phyloP scores from a whole-genome alignment of 2,329 filamentous ascomycete species.

The Malbranchea cinnamomea region DNA sequence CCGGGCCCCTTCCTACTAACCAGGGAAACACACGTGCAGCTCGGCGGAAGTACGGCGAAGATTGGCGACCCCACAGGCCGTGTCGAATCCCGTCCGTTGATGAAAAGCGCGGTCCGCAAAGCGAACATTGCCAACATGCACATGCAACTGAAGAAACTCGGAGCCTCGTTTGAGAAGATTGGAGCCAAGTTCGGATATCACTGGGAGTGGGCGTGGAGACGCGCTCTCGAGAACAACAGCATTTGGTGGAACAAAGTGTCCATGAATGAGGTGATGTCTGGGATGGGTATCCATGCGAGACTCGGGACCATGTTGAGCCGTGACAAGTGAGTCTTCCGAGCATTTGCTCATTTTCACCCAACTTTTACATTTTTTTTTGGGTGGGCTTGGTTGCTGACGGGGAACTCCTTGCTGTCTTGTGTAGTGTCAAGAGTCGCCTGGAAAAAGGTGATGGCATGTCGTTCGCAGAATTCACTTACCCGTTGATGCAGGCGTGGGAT shows the following conservation, averaged over 20 bases:
- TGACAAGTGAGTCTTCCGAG: conserved; percentile 58
- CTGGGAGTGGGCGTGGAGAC: conserved; percentile 49
- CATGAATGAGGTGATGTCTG: conserved; percentile 59
- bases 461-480: conserved; percentile 84
- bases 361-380: conserved; percentile 5
- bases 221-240: conserved; percentile 64
- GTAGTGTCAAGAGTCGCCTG: conserved; percentile 65
- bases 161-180: conserved; percentile 54
- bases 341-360: conserved; percentile 4
- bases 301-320: conserved; percentile 76
- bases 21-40: conserved; percentile 17
- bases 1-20: not conserved
- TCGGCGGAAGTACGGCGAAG: conserved; percentile 32
- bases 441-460: conserved; percentile 84
- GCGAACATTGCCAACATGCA: conserved; percentile 35
- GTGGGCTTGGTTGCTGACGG: not conserved
- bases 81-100: conserved; percentile 23
- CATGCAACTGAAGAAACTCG: conserved; percentile 45
- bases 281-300: conserved; percentile 58
- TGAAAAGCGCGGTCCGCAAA: conserved; percentile 25
- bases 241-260: conserved; percentile 62
- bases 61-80: conserved; percentile 34
- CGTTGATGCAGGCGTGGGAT: conserved; percentile 88
- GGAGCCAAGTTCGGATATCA: conserved; percentile 51
- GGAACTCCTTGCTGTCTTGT: conserved; percentile 1